A percentile compares a stretch with the other conserved stretches of the same genome.
phyloP scores from a whole-genome alignment of 176 grass and related monocot species.

The Paspalum vaginatum region DNA sequence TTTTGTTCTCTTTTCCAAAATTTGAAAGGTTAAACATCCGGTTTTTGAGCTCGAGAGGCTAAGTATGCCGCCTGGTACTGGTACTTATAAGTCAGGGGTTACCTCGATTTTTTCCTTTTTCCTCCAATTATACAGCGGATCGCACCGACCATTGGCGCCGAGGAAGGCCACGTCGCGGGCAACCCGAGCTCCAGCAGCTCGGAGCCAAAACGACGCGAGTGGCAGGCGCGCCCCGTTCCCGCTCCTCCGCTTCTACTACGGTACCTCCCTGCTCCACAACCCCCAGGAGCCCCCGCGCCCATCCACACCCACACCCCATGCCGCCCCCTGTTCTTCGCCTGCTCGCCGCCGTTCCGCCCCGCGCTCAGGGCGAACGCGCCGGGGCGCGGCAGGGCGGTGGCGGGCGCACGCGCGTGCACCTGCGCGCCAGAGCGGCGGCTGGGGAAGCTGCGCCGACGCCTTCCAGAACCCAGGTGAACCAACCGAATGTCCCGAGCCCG shows the following conservation, averaged over 20 bases:
- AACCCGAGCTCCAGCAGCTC: no score
- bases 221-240: background rate
- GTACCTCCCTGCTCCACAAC: no score
- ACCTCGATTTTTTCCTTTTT: no score
- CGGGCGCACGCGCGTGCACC: background rate
- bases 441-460: constrained; percentile 20
- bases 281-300: background rate
- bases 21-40: no score
- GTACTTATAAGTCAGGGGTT: no score
- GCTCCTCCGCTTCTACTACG: background rate
- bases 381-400: background rate
- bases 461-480: constrained; percentile 46
- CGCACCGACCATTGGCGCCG: no score
- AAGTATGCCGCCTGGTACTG: no score
- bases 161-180: constrained; percentile 23
- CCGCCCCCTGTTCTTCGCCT: constrained; percentile 4
- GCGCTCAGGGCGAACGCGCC: background rate
- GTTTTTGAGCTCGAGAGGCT: no score
- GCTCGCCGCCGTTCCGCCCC: background rate
- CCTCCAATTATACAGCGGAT: no score
- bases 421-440: constrained; percentile 26
- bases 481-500: background rate
- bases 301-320: background rate
- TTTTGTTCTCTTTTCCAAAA: no score
- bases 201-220: background rate